Percentiles rank a stretch among this genome's conserved stretches.
Conservation (phyloP, 257 asterid species). For the Handroanthus guayacan region DNA sequence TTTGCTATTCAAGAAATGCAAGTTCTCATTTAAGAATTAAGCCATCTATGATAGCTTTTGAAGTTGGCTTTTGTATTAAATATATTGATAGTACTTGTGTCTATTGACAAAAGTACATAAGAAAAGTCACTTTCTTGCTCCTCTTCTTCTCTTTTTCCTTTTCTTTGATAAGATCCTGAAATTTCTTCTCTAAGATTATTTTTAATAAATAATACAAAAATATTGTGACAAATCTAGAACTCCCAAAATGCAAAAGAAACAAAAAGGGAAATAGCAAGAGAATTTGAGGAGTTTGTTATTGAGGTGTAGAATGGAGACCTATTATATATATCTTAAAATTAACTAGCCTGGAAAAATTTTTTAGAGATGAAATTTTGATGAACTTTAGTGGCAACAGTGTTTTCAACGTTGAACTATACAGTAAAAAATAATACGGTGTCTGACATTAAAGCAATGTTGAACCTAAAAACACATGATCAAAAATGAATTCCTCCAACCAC, state of each 20-base stretch:
- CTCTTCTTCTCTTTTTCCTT: background rate
- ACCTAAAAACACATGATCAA: no score
- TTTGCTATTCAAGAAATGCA: background rate
- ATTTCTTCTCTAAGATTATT: background rate
- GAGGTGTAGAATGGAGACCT: background rate
- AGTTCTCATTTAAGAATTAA: background rate
- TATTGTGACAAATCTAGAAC: background rate
- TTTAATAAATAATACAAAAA: background rate
- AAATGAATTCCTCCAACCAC: no score
- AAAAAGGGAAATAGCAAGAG: no score
- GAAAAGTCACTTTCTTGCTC: slow-evolving; percentile 24
- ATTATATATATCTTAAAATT: no score
- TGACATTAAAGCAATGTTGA: no score
- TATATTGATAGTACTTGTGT: background rate
- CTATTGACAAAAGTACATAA: slow-evolving; percentile 20
- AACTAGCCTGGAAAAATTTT: no score
- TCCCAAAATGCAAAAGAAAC: background rate
- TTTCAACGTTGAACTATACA: no score
- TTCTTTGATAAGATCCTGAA: no score
- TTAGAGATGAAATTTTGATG: no score
- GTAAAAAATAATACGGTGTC: no score
- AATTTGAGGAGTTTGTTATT: background rate
- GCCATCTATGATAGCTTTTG: background rate
- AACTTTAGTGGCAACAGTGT: no score
- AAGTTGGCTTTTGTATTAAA: background rate